A percentile compares a stretch with the other conserved stretches of the same genome.
These are phyloP conservation scores for Gynandropsis gynandra DNA, from an alignment of 345 rosid genomes.

Conservation along the genomic window DNA sequence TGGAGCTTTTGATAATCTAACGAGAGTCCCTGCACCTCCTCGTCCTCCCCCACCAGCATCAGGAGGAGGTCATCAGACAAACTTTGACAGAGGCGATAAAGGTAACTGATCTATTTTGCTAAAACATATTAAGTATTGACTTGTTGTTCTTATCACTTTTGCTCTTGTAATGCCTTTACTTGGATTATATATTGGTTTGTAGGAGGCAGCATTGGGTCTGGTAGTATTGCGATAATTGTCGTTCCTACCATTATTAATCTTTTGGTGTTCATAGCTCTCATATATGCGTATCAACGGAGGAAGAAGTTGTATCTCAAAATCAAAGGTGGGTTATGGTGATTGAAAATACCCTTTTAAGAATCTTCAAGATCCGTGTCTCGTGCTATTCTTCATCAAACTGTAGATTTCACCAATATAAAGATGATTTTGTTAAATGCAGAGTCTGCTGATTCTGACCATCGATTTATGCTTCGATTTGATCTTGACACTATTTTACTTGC, in stretches of 20 bases:
- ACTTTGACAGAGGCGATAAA: conserved; percentile 4
- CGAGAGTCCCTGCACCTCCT: conserved; percentile 23
- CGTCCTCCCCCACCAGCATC: conserved; percentile 11
- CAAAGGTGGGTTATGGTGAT: conserved; percentile 4
- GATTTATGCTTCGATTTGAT: conserved; percentile 14
- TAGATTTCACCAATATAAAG: not conserved
- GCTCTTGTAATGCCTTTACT: no score
- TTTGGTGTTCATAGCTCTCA: conserved; percentile 6
- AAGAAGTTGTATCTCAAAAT: not conserved
- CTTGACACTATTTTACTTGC: conserved; percentile 12
- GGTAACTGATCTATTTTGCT: conserved; percentile 13
- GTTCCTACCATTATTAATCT: conserved; percentile 19
- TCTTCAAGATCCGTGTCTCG: no score
- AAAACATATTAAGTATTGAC: not conserved
- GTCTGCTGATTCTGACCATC: conserved; percentile 7
- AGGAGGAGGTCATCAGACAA: not conserved
- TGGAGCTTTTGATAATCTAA: conserved; percentile 2
- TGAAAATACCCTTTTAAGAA: not conserved
- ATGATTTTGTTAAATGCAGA: conserved; percentile 15
- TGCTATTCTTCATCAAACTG: no score
- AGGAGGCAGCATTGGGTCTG: not conserved
- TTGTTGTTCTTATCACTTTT: no score
- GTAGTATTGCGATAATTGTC: conserved; percentile 18
- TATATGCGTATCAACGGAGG: conserved; percentile 14
- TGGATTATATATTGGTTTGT: no score